Evolutionary conservation across 106 monocot species (phyloP).

Genomic region (Iris macrosiphon): DNA sequence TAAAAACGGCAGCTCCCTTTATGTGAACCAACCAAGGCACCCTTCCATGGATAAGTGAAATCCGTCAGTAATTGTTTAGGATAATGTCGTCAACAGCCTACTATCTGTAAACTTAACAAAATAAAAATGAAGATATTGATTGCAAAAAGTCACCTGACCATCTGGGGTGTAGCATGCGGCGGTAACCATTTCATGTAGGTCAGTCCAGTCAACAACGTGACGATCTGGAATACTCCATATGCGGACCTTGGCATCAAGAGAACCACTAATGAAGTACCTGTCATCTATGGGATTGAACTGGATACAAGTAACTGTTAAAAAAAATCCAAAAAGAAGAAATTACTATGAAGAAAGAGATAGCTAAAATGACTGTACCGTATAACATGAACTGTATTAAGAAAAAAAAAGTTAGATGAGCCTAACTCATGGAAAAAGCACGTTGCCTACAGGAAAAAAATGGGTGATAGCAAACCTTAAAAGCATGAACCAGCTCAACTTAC

Average conservation of each 20-base stretch:
- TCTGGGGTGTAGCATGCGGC: slow-evolving; percentile 82
- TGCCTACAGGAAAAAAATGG: no score
- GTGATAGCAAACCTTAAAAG: no score
- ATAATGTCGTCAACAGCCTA: background rate
- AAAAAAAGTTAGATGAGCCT: no score
- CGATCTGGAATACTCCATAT: slow-evolving; percentile 86
- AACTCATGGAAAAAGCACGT: no score
- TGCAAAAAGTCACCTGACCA: slow-evolving; percentile 43
- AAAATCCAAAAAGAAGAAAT: background rate
- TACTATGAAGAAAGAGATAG: no score
- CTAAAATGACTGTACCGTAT: no score
- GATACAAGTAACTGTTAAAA: slow-evolving; percentile 84
- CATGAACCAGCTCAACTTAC: no score
- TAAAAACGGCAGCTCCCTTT: slow-evolving; percentile 75
- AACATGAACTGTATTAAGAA: no score
- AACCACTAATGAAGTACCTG: slow-evolving; percentile 86
- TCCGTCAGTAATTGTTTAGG: slow-evolving; percentile 7
- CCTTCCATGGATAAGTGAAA: slow-evolving; percentile 32
- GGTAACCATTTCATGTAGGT: slow-evolving; percentile 87
- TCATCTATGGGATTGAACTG: slow-evolving; percentile 94
- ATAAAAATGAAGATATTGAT: background rate
- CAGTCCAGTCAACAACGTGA: slow-evolving; percentile 78
- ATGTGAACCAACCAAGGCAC: slow-evolving; percentile 84
- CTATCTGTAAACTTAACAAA: background rate
- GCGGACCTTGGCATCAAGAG: slow-evolving; percentile 82